These are phyloP conservation scores for Ilyonectria sp. DNA, from an alignment of 2,329 filamentous ascomycete genomes.

Conservation along the genomic window DNA sequence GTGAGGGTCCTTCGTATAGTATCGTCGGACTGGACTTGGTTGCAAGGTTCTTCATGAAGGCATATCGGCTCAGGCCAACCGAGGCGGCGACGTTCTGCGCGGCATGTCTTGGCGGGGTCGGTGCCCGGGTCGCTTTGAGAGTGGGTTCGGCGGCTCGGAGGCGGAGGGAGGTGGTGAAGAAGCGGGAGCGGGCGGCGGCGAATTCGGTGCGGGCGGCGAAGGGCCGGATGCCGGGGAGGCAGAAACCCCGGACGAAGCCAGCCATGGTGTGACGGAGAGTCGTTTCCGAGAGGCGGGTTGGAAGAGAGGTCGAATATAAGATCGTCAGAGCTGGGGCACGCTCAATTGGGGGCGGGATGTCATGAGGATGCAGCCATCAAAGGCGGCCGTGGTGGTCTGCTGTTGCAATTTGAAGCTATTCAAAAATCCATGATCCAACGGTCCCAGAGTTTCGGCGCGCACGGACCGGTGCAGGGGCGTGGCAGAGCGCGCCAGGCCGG, in stretches of 20 bases:
- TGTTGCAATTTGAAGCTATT: slow-evolving; percentile 28
- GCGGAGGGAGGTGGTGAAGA: slow-evolving; percentile 51
- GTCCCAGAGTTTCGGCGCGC: slow-evolving; percentile 21
- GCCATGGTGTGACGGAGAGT: slow-evolving; percentile 48
- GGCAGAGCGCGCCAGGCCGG: background rate
- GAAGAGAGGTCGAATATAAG: background rate
- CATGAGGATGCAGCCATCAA: slow-evolving; percentile 31
- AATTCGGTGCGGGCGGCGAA: slow-evolving; percentile 42
- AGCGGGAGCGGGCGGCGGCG: slow-evolving; percentile 43
- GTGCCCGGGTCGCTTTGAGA: slow-evolving; percentile 36
- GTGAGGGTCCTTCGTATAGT: slow-evolving; percentile 76
- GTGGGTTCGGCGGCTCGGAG: slow-evolving; percentile 38
- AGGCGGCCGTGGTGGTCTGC: slow-evolving; percentile 3
- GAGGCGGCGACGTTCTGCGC: slow-evolving; percentile 27
- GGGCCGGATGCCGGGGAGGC: slow-evolving; percentile 47
- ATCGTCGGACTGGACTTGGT: slow-evolving; percentile 69
- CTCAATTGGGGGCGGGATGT: slow-evolving; percentile 22
- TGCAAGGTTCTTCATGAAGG: slow-evolving; percentile 70
- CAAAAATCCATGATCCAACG: slow-evolving; percentile 37
- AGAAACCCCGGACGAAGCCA: slow-evolving; percentile 50
- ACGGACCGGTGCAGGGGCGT: slow-evolving; percentile 33
- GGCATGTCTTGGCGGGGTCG: slow-evolving; percentile 27
- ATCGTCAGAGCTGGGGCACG: background rate
- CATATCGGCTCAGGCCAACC: slow-evolving; percentile 53
- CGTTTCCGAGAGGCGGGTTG: background rate